Percentiles rank a stretch among this genome's conserved stretches.
phyloP scores from a whole-genome alignment of 1,284 basidiomycete genomes.

The Gastroboletus turbinatus region DNA sequence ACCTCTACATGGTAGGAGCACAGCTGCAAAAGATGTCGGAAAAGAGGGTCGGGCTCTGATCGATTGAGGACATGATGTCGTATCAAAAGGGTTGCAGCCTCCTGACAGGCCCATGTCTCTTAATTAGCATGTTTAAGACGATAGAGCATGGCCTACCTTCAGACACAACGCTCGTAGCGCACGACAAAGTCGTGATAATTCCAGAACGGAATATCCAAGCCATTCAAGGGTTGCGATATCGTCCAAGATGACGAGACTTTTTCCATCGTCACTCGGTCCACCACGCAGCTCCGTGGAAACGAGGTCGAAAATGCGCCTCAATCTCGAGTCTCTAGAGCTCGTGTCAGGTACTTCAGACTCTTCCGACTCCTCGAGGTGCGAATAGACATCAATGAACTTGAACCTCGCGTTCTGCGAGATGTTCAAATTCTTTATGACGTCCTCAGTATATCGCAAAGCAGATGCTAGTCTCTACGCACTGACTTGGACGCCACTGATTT shows the following conservation, averaged over 20 bases:
- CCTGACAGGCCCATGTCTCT: constrained; percentile 33
- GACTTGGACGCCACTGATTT: constrained; percentile 59
- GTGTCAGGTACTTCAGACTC: constrained; percentile 14
- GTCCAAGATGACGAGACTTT: constrained; percentile 60
- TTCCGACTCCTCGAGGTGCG: constrained; percentile 16
- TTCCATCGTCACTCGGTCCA: constrained; percentile 3
- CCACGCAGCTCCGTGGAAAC: constrained; percentile 23
- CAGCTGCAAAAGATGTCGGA: constrained; percentile 54
- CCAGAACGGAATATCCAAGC: constrained; percentile 54
- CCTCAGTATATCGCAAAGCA: neutral
- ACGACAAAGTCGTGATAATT: constrained; percentile 55
- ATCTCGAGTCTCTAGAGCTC: constrained; percentile 11
- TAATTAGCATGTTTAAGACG: neutral
- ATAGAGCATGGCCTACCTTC: constrained; percentile 41
- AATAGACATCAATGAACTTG: constrained; percentile 48
- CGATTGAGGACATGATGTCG: constrained; percentile 60
- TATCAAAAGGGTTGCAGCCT: constrained; percentile 51
- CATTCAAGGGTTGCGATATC: constrained; percentile 65
- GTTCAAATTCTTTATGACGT: constrained; percentile 49
- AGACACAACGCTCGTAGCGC: constrained; percentile 54
- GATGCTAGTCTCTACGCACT: constrained; percentile 38
- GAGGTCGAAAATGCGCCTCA: constrained; percentile 38
- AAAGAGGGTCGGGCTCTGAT: constrained; percentile 56
- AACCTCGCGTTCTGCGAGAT: constrained; percentile 48
- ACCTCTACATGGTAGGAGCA: constrained; percentile 70